These are phyloP conservation scores for Aspergillus novoparasiticus DNA, from an alignment of 2,329 filamentous ascomycete genomes.

Conservation along the genomic window DNA sequence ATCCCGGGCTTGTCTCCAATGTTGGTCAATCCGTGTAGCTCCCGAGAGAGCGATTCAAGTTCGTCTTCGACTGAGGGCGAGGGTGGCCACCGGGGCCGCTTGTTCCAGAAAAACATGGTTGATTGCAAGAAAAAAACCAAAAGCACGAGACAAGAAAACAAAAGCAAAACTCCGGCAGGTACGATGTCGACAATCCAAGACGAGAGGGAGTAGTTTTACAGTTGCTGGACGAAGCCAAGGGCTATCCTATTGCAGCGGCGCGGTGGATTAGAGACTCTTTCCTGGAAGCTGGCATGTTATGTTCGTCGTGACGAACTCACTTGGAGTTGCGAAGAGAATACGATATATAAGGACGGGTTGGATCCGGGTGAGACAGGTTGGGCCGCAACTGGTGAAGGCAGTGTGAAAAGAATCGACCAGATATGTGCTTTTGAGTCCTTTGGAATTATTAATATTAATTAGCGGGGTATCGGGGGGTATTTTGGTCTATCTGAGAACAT, in stretches of 20 bases:
- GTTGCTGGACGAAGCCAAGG: conserved; percentile 5
- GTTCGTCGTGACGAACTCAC: conserved; percentile 23
- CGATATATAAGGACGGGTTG: conserved; percentile 3
- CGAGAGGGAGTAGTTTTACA: conserved; percentile 2
- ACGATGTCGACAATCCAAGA: conserved; percentile 3
- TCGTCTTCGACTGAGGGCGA: conserved; percentile 50
- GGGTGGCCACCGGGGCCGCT: conserved; percentile 43
- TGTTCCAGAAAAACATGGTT: conserved; percentile 29
- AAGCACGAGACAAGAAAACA: conserved; percentile 13
- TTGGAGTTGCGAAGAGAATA: conserved; percentile 14
- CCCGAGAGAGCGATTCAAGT: conserved; percentile 43
- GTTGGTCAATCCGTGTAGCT: conserved; percentile 37
- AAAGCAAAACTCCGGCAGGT: conserved; percentile 14
- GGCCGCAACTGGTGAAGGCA: background rate
- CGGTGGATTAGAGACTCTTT: conserved; percentile 23
- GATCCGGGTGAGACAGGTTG: conserved; percentile 1
- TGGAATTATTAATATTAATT: conserved; percentile 15
- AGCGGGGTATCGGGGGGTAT: conserved; percentile 1
- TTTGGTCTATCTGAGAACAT: conserved; percentile 7
- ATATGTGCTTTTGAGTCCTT: background rate
- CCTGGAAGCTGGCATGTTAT: conserved; percentile 28
- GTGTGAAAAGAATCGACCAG: conserved; percentile 3
- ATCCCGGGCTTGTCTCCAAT: conserved; percentile 34
- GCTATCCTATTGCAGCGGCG: conserved; percentile 26
- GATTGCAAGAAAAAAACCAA: conserved; percentile 11